phyloP scores from a whole-genome alignment of 768 basidiomycete species.

The Termitomyces sp. region DNA sequence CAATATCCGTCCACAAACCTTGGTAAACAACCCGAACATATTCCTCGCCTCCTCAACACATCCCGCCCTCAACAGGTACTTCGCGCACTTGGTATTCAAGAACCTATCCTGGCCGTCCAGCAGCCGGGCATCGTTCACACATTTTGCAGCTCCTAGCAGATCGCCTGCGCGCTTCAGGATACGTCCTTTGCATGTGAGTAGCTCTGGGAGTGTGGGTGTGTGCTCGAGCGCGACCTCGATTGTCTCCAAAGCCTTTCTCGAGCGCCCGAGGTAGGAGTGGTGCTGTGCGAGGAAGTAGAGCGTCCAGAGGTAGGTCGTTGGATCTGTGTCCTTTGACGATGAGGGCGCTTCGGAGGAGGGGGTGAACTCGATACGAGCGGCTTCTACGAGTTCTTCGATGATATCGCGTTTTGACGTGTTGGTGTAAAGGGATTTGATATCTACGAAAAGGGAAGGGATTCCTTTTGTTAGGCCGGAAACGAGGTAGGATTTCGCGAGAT shows the following conservation, averaged over 20 bases:
- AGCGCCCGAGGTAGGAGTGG: conserved; percentile 57
- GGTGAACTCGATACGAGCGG: conserved; percentile 30
- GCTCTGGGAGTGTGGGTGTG: conserved; percentile 91
- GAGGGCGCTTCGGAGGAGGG: conserved; percentile 13
- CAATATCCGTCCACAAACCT: conserved; percentile 40
- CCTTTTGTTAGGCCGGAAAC: conserved; percentile 69
- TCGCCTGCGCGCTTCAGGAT: conserved; percentile 87
- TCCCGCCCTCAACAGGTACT: conserved; percentile 84
- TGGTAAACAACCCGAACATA: conserved; percentile 85
- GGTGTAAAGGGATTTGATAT: conserved; percentile 79
- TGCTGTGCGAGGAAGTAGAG: conserved; percentile 95
- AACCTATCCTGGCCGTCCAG: conserved; percentile 95
- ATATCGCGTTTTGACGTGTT: conserved; percentile 56
- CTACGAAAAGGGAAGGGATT: conserved; percentile 89
- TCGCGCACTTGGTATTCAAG: conserved; percentile 89
- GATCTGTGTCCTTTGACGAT: conserved; percentile 34
- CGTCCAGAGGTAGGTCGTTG: conserved; percentile 88
- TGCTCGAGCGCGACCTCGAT: conserved; percentile 68
- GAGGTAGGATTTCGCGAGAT: conserved; percentile 63
- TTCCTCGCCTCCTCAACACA: conserved; percentile 69
- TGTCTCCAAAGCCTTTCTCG: conserved; percentile 49
- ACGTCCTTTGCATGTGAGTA: conserved; percentile 76
- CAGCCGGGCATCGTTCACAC: conserved; percentile 74
- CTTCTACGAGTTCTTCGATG: conserved; percentile 68
- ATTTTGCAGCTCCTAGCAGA: conserved; percentile 60